Base-by-base conservation (phyloP, 2,329 filamentous ascomycete species). In the Colletotrichum plurivorum region DNA sequence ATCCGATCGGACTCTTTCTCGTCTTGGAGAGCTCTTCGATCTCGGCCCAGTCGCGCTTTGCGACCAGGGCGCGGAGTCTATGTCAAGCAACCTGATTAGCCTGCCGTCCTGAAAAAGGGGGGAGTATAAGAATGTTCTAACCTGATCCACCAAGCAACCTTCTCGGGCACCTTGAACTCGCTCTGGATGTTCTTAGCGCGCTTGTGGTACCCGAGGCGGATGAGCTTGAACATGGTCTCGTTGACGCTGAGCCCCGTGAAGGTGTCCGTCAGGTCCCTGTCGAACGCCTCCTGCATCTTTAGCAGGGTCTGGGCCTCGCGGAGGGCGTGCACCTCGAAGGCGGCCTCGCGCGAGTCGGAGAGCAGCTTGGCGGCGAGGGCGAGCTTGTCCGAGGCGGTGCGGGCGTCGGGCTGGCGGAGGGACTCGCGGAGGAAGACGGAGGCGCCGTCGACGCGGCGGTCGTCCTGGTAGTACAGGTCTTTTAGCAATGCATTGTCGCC, bases 391-490 rank as follows among this genome's bases (percentile, higher is more conserved):
- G 89, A 87, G 5, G 93, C 88, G 1, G 90, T 91, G 41, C 90
- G 87, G 27, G 90, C 84, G 71, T 93, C 90, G 1, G 90, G 86
- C 76, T 96, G 93, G 5, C 87, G 83, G 8, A 99, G 84, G 0
- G 95, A 93, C 80, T 99, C 95, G 20, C 90, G 89, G 15, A 99
- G 84, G 68, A 98, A 93, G 2, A 99, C 90, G 67, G 94, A 93
- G 0, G 95, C 93, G 3, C 96, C 94, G 72, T 98, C 96, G 5
- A 94, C 84, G 4, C 95, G 90, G 5, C 95, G 90, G 78, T 99
- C 96, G 75, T 98, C 96, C 81, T 98, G 96, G 78, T 99, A 99
- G 82, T 96, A 99, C 4, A 99, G 85, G 77, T 98, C 96, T 76
- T 98, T 99, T 27, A 99, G 88, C 22, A 99, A 81, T 0, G 89